Evolutionary conservation across 805 yeast species (phyloP).

Genomic region (Metschnikowia cerradonensis): DNA sequence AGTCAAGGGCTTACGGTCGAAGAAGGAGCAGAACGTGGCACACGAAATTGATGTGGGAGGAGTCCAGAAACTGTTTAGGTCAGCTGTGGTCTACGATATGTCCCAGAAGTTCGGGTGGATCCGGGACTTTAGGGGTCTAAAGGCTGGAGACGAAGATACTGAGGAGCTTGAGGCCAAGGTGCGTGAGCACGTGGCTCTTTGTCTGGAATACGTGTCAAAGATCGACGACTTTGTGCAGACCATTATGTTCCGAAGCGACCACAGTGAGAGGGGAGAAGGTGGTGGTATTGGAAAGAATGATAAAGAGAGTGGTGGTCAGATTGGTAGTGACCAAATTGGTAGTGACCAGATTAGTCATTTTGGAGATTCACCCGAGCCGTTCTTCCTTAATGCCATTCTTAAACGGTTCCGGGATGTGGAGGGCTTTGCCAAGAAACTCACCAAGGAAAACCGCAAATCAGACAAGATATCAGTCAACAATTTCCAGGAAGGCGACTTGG

Average conservation of each 20-base stretch:
- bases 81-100: conserved; percentile 41
- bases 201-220: conserved; percentile 2
- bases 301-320: too few species aligned
- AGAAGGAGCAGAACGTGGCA: conserved; percentile 25
- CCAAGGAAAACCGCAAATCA: conserved; percentile 56
- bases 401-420: conserved; percentile 88
- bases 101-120: conserved; percentile 46
- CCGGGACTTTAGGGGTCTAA: conserved; percentile 2
- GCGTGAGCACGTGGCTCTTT: background rate
- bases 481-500: conserved; percentile 73
- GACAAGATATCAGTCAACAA: conserved; percentile 59
- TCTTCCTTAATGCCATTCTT: conserved; percentile 45
- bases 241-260: conserved; percentile 14
- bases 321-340: too few species aligned
- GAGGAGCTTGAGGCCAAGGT: conserved; percentile 8
- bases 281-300: too few species aligned
- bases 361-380: conserved; percentile 14
- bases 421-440: conserved; percentile 76
- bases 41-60: conserved; percentile 10
- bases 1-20: conserved; percentile 71
- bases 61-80: conserved; percentile 25
- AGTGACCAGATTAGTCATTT: too few species aligned
- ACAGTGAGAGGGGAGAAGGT: background rate
- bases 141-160: conserved; percentile 4
- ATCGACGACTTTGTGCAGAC: conserved; percentile 20